These are phyloP conservation scores for Suillus occidentalis DNA, from an alignment of 768 basidiomycete genomes.

Conservation along the genomic window DNA sequence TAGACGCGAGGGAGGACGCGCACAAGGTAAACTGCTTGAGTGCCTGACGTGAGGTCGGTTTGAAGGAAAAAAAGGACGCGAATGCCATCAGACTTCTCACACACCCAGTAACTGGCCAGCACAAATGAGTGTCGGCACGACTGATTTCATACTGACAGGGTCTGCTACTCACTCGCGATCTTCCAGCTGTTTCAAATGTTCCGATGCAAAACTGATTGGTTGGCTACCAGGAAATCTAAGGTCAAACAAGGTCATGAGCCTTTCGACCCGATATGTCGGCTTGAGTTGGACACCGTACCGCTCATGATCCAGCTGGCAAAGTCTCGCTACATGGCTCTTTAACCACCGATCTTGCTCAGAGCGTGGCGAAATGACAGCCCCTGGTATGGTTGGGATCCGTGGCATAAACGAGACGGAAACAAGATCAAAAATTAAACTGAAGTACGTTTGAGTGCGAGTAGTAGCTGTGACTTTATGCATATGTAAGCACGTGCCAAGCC, in stretches of 20 bases:
- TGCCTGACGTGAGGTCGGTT: constrained; percentile 50
- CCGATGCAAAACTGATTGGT: constrained; percentile 82
- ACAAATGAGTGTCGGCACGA: constrained; percentile 14
- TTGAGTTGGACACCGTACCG: constrained; percentile 43
- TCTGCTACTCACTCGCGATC: constrained; percentile 62
- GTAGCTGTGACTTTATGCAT: constrained; percentile 8
- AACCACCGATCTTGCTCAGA: constrained; percentile 70
- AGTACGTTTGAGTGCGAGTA: background rate
- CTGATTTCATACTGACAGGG: constrained; percentile 1
- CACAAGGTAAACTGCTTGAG: constrained; percentile 76
- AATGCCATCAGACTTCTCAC: constrained; percentile 97
- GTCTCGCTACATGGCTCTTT: constrained; percentile 55
- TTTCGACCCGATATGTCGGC: background rate
- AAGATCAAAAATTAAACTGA: background rate
- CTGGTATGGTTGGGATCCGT: constrained; percentile 72
- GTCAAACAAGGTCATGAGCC: constrained; percentile 7
- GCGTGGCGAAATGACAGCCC: constrained; percentile 49
- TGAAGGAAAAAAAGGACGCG: constrained; percentile 84
- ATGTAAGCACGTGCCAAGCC: constrained; percentile 12
- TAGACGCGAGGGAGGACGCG: constrained; percentile 27
- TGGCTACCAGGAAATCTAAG: constrained; percentile 92
- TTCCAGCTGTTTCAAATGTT: constrained; percentile 76
- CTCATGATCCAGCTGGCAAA: constrained; percentile 66
- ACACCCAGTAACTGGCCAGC: constrained; percentile 88
- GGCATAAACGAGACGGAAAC: constrained; percentile 37